Percentiles rank a stretch among this genome's conserved stretches.
Conservation (phyloP, 768 basidiomycete species). For the Trametes maxima region DNA sequence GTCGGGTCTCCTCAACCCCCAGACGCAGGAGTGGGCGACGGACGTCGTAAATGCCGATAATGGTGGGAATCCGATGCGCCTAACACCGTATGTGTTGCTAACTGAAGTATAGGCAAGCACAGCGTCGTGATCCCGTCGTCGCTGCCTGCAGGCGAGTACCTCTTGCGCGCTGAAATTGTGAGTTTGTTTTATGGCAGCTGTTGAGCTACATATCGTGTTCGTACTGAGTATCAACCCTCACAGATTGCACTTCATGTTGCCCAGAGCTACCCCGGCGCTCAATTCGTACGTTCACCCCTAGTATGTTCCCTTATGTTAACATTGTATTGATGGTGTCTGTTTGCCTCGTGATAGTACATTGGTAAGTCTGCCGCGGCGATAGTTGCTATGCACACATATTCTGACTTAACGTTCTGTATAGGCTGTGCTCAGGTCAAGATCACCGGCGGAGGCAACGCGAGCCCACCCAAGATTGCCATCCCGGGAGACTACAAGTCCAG, state of each 20-base stretch:
- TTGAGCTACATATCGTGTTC: not conserved
- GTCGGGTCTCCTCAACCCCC: constrained; percentile 46
- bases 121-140: constrained; percentile 47
- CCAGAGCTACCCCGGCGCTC: constrained; percentile 48
- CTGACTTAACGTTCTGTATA: constrained; percentile 13
- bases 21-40: constrained; percentile 48
- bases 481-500: constrained; percentile 49
- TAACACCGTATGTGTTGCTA: not conserved
- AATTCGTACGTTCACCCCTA: constrained; percentile 36
- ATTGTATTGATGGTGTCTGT: not conserved
- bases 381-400: not conserved
- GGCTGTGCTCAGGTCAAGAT: constrained; percentile 54
- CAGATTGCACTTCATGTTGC: constrained; percentile 44
- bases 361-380: constrained; percentile 26
- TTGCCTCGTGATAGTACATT: constrained; percentile 35
- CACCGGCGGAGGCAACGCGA: constrained; percentile 47
- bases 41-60: constrained; percentile 50
- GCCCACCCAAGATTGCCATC: constrained; percentile 49
- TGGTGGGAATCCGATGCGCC: constrained; percentile 32
- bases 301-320: not conserved
- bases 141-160: constrained; percentile 52
- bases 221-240: constrained; percentile 32
- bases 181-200: constrained; percentile 19
- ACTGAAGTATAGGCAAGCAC: constrained; percentile 40
- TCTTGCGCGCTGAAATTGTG: constrained; percentile 52